Base-by-base conservation (phyloP, 495 filamentous ascomycete species). In the Aspergillus leporis region DNA sequence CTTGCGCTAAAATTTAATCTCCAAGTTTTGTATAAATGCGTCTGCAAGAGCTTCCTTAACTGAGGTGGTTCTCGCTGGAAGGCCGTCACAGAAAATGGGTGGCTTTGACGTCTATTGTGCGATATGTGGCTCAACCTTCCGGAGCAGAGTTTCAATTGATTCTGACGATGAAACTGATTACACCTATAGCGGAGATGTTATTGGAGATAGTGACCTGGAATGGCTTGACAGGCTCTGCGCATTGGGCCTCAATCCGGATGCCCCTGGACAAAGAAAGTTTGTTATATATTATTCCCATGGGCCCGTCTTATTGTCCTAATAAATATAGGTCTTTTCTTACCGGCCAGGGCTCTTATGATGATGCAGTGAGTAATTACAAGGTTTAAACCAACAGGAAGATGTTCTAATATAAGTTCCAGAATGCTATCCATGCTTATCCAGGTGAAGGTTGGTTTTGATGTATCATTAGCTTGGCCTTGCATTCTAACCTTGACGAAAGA, bases 41-140 rank as follows among this genome's bases (percentile, higher is more conserved):
- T 28, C 25, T 28, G 6, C 6, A 28, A 28, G 25, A 28, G 25
- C 25, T 28, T 3, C 25, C 25, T 28, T 28, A 6, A 28, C 25
- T 28, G 25, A 3, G 6, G 25, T 28, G 6, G 3, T 6, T 28
- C 3, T 6, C 25, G 25, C 25, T 28, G 25, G 25, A 28, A 3
- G 25, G 25, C 25, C 25, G 6, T 28, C 25, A 28, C 25, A 28
- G 25, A 41, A 19, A 9, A 53, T 53, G 51, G 51, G 51, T 14
- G 51, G 51, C 31, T 53, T n/a, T 16, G 51, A 53, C 19, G 34
- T 41, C 19, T 53, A 38, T 25, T 53, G 51, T 34, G 51, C 51
- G 1, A 53, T 53, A 16, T 53, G 51, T 34, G 51, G 30, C 5
- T 38, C 23, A 9, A 53, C 31, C 34, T 53, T 53, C 31, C 22